phyloP scores from a whole-genome alignment of 495 filamentous ascomycete genomes.

The Neurospora sp. region DNA sequence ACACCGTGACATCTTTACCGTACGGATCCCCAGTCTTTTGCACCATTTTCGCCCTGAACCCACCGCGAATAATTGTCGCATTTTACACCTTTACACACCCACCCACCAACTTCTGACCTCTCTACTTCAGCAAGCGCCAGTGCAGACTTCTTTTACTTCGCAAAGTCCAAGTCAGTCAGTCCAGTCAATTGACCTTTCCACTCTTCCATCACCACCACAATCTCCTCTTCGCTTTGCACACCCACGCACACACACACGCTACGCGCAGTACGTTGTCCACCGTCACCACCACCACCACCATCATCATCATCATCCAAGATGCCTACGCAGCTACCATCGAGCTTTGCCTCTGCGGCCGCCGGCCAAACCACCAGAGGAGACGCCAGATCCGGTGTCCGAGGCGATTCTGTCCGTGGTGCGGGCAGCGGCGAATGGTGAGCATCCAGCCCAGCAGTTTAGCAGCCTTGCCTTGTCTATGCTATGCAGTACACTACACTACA shows the following conservation, averaged over 20 bases:
- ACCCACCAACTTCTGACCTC: not conserved
- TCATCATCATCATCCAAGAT: conserved; percentile 29
- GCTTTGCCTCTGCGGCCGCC: conserved; percentile 75
- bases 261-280: not conserved
- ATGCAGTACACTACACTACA: not conserved
- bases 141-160: not conserved
- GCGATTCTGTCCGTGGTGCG: conserved; percentile 17
- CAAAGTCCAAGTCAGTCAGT: not conserved
- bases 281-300: not conserved
- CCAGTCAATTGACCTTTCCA: not conserved
- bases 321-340: conserved; percentile 69
- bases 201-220: not conserved
- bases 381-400: conserved; percentile 22
- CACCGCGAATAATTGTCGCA: not conserved
- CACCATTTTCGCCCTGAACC: not conserved
- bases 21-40: not conserved
- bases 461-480: not conserved
- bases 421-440: conserved; percentile 29
- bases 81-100: not conserved
- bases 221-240: not conserved
- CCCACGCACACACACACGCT: not conserved
- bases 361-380: conserved; percentile 53
- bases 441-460: not conserved
- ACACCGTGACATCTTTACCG: not conserved
- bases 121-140: not conserved